Evolutionary conservation across 2,329 filamentous ascomycete species (phyloP).

Genomic region (Alternaria ethzedia): DNA sequence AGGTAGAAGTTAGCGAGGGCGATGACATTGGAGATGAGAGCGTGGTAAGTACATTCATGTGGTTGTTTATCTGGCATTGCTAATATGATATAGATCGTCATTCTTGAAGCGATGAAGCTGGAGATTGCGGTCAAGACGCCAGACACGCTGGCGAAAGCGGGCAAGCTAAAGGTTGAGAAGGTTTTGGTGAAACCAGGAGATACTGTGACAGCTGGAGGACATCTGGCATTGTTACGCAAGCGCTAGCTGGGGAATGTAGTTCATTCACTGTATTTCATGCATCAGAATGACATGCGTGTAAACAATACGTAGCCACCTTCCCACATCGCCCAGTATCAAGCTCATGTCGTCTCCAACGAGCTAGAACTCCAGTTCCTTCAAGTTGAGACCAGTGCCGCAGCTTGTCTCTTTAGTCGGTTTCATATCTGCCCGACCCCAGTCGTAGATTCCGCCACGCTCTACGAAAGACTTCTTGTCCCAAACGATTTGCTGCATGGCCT

Average conservation of each 20-base stretch:
- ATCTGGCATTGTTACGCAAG: conserved; percentile 36
- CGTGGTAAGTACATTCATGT: conserved; percentile 26
- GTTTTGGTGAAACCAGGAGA: conserved; percentile 52
- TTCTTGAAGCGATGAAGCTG: conserved; percentile 57
- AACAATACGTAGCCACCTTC: background rate
- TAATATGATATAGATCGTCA: conserved; percentile 38
- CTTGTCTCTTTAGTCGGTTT: background rate
- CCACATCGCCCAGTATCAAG: background rate
- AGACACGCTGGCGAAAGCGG: conserved; percentile 22
- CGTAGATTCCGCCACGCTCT: conserved; percentile 2
- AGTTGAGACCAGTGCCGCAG: background rate
- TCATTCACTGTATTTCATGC: background rate
- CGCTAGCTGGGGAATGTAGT: background rate
- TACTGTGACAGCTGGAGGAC: conserved; percentile 46
- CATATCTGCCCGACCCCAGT: conserved; percentile 3
- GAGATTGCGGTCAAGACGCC: conserved; percentile 54
- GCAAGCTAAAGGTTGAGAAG: conserved; percentile 47
- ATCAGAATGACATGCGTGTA: background rate
- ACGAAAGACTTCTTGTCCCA: conserved; percentile 10
- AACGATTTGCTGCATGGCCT: conserved; percentile 1
- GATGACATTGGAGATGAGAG: conserved; percentile 43
- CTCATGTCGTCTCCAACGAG: background rate
- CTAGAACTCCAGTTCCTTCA: background rate
- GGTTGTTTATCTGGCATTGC: background rate
- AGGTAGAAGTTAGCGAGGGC: conserved; percentile 50